Conservation (phyloP, 73 alveolate species). For the Symbiodinium pilosum region DNA sequence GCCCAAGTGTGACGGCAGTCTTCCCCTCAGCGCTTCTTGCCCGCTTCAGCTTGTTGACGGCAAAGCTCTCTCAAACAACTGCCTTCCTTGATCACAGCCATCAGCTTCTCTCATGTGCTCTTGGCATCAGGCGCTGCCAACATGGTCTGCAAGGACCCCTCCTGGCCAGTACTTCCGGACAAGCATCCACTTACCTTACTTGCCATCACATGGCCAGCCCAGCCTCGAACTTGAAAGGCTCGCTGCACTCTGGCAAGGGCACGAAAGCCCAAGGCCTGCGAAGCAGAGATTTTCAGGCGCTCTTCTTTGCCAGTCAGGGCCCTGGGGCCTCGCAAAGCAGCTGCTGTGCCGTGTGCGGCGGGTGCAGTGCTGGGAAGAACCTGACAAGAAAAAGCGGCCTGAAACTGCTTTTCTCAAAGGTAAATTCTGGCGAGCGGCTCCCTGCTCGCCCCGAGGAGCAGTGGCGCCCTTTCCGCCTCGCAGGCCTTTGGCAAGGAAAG, state of each 20-base stretch:
- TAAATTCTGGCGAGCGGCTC: constrained; percentile 9
- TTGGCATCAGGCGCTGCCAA: constrained; percentile 57
- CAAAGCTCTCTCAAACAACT: too few species aligned
- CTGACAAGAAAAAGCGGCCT: background rate
- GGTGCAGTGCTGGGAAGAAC: constrained; percentile 76
- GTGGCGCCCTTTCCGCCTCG: constrained; percentile 62
- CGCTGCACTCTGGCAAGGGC: constrained; percentile 89
- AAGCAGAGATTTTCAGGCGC: too few species aligned
- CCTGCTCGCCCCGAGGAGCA: constrained; percentile 85
- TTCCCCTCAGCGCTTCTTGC: too few species aligned
- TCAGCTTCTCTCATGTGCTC: too few species aligned
- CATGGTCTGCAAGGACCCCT: constrained; percentile 68
- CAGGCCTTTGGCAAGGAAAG: constrained; percentile 1
- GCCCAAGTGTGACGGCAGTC: constrained; percentile 75
- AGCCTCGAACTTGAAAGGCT: constrained; percentile 48
- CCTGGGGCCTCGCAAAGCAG: constrained; percentile 35
- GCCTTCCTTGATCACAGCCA: too few species aligned
- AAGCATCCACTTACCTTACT: background rate
- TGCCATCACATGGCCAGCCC: background rate
- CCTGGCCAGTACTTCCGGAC: background rate
- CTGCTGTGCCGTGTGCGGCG: constrained; percentile 91
- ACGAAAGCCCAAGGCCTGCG: constrained; percentile 49
- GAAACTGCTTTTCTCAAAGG: background rate
- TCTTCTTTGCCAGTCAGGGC: too few species aligned
- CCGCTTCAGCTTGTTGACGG: too few species aligned